These are phyloP conservation scores for Penicillium crystallinum DNA, from an alignment of 495 filamentous ascomycete genomes.

Conservation along the genomic window DNA sequence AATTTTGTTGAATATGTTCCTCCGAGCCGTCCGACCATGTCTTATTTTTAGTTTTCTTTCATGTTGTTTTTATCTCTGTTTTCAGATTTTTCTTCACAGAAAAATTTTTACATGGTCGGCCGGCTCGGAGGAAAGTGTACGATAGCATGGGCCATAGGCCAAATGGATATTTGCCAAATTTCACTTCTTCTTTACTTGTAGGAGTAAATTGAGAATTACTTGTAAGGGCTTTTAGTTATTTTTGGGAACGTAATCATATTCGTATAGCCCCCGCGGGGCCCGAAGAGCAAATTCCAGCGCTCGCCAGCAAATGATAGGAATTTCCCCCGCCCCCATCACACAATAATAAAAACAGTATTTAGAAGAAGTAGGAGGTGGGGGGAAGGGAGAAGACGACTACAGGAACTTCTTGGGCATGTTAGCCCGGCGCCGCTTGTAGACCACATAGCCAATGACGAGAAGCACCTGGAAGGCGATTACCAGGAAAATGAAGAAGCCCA, in stretches of 20 bases:
- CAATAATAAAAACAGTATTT: not conserved
- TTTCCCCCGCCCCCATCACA: not conserved
- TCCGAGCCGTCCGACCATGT: not conserved
- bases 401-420: slow-evolving; percentile 89
- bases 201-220: not conserved
- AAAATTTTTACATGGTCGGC: not conserved
- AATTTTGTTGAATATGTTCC: not conserved
- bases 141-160: slow-evolving; percentile 16
- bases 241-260: slow-evolving; percentile 6
- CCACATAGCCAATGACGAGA: slow-evolving; percentile 61
- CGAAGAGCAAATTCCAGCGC: slow-evolving; percentile 5
- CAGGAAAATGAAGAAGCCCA: slow-evolving; percentile 68
- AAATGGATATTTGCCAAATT: slow-evolving; percentile 12
- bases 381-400: slow-evolving; percentile 33
- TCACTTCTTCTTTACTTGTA: not conserved
- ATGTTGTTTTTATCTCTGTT: slow-evolving; percentile 10
- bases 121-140: slow-evolving; percentile 13
- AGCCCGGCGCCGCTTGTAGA: slow-evolving; percentile 76
- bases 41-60: slow-evolving; percentile 2
- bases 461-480: slow-evolving; percentile 72
- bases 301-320: not conserved
- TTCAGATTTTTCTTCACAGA: slow-evolving; percentile 1
- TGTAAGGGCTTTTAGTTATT: not conserved
- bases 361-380: not conserved
- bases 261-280: slow-evolving; percentile 5